Evolutionary conservation across 345 rosid species (phyloP).

Genomic region (Toxicodendron radicans): DNA sequence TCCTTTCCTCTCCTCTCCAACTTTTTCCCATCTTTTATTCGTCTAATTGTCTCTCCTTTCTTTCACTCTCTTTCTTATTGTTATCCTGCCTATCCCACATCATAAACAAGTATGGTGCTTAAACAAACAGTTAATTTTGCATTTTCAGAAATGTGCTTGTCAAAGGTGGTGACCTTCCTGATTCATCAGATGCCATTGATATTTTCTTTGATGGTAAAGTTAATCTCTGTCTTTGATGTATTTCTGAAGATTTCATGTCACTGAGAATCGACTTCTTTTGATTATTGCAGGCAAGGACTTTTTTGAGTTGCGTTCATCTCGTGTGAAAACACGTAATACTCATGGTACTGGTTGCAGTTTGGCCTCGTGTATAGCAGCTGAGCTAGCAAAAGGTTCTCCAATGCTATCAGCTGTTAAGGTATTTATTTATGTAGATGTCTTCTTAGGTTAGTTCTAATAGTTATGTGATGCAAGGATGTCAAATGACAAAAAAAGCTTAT

Average conservation of each 20-base stretch:
- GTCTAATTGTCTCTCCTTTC: no score
- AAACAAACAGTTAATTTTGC: constrained; percentile 15
- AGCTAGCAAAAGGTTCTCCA: constrained; percentile 85
- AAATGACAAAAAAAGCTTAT: background rate
- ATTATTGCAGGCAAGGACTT: constrained; percentile 51
- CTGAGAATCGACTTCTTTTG: background rate
- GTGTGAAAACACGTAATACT: constrained; percentile 72
- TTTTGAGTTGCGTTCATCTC: constrained; percentile 63
- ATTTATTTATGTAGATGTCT: constrained; percentile 6
- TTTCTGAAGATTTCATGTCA: background rate
- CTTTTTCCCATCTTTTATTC: no score
- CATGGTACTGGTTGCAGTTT: constrained; percentile 98
- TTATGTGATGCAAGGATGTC: background rate
- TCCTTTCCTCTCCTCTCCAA: no score
- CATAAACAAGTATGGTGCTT: constrained; percentile 8
- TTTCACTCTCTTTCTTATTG: no score
- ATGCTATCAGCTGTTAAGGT: constrained; percentile 87
- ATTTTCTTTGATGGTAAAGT: constrained; percentile 72
- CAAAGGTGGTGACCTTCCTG: constrained; percentile 95
- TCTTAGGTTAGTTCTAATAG: constrained; percentile 3
- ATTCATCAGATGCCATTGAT: constrained; percentile 82
- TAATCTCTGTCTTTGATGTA: background rate
- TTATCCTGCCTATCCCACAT: no score
- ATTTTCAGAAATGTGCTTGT: constrained; percentile 75
- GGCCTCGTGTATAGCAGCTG: constrained; percentile 98